phyloP scores from a whole-genome alignment of 2,329 filamentous ascomycete species.

The Colletotrichum sp. region DNA sequence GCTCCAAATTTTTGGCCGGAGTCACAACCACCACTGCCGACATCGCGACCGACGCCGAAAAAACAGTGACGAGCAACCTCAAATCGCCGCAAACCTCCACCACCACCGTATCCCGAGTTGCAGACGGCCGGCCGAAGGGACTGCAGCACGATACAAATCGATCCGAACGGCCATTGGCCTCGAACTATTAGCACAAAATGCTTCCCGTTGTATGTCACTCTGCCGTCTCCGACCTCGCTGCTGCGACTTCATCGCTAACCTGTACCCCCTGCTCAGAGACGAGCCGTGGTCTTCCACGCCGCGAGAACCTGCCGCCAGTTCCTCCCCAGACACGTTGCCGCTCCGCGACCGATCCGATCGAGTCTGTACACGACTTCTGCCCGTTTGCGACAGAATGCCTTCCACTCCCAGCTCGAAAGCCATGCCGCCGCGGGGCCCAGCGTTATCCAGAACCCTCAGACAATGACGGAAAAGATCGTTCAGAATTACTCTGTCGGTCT shows the following conservation, averaged over 20 bases:
- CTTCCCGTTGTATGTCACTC: conserved; percentile 16
- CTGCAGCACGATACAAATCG: background rate
- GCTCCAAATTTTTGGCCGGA: conserved; percentile 9
- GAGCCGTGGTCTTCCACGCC: conserved; percentile 31
- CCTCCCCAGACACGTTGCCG: conserved; percentile 39
- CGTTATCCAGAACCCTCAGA: conserved; percentile 62
- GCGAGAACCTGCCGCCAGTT: conserved; percentile 49
- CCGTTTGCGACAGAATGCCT: conserved; percentile 53
- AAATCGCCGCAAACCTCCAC: background rate
- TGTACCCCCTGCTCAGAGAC: conserved; percentile 25
- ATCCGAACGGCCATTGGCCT: background rate
- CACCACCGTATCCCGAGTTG: background rate
- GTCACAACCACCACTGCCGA: background rate
- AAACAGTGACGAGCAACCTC: background rate
- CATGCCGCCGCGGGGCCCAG: conserved; percentile 47
- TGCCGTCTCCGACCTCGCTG: background rate
- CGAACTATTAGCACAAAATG: background rate
- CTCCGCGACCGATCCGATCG: background rate
- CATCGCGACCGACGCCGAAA: background rate
- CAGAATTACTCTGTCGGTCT: conserved; percentile 82
- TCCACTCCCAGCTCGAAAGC: conserved; percentile 68
- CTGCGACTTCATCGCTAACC: background rate
- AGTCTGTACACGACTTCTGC: conserved; percentile 9
- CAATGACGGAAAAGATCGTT: conserved; percentile 90
- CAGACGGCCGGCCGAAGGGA: background rate